phyloP scores from a whole-genome alignment of 2,329 filamentous ascomycete genomes.

The Beauveria bassiana region DNA sequence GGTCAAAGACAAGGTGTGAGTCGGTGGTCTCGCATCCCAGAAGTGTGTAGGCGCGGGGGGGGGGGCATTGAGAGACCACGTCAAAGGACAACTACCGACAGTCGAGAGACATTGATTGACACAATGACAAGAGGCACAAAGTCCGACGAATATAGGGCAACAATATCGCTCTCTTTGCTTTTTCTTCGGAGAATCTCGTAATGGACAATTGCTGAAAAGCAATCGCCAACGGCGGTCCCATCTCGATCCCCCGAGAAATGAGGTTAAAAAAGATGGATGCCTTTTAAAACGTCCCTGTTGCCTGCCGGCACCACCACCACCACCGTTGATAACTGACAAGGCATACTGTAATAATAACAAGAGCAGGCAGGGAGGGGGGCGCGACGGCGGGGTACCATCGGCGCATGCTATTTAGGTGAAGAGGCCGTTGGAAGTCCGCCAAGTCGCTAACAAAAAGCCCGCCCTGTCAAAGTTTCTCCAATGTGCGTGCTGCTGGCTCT shows the following conservation, averaged over 20 bases:
- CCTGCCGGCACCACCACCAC: neutral
- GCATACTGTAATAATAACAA: neutral
- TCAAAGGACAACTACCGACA: slow-evolving; percentile 1
- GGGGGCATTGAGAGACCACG: neutral
- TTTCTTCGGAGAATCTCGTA: no score
- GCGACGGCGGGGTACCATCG: no score
- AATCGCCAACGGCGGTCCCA: no score
- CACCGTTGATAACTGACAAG: neutral
- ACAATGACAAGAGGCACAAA: neutral
- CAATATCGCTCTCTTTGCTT: no score
- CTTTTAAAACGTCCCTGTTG: neutral
- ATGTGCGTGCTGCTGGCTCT: neutral
- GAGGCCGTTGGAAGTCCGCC: neutral
- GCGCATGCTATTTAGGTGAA: no score
- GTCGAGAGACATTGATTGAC: neutral
- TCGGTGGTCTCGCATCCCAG: neutral
- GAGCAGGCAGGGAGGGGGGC: neutral
- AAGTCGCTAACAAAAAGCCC: neutral
- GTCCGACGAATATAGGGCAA: neutral
- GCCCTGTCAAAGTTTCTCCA: neutral
- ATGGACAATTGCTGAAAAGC: no score
- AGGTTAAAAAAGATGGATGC: no score
- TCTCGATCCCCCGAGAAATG: no score
- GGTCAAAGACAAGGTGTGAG: neutral
- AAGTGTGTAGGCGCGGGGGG: neutral